Evolutionary conservation across 1,284 basidiomycete genomes (phyloP), one percentile per base, ranked within the genome.

Genomic region (Microbotryum silenes-acaulis): DNA sequence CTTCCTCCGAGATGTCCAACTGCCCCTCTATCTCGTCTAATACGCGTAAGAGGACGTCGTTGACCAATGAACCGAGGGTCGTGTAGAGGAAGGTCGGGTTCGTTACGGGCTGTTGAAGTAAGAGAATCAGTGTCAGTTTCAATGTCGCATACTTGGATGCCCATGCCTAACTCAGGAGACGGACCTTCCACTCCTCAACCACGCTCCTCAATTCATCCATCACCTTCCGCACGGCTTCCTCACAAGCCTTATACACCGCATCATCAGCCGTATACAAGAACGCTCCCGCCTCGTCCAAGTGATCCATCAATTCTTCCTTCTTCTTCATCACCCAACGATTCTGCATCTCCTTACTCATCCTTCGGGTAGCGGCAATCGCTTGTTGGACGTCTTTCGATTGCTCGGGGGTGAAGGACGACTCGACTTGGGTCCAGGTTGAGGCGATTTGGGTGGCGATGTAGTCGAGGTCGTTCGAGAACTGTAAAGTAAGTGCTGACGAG

Each of bases 1-100:
- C 93, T 12, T 84, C 79, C 71, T 91, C 93, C 0, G 91, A 87
- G 69, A 98, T 97, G 75, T 98, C 94, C 42, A 56, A 54, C 54
- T 97, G 78, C 0, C 83, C 83, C 51, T 93, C 78, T 16, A 97
- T 81, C 68, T 89, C 87, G 52, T 81, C 80, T 12, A 93, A 78
- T 6, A 96, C 81, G 4, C 83, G 79, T 4, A 79, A 79, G 37
- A 94, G 79, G 4, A 85, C 83, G 14, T 82, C 79, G 62, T 97
- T 86, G 16, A 88, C 83, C 14, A 96, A 75, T 20, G 80, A 77
- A 8, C 94, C 94, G 20, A 94, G 63, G 1, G 73, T 72, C 20
- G 70, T 64, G 42, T 73, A 67, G 59, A 73, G 73, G 0, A 65
- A 61, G 2, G 72, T 66, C 64, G 46, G 64, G 25, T 59, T 72